Conservation (phyloP, 495 filamentous ascomycete species). For the Tetracladium setigerum region DNA sequence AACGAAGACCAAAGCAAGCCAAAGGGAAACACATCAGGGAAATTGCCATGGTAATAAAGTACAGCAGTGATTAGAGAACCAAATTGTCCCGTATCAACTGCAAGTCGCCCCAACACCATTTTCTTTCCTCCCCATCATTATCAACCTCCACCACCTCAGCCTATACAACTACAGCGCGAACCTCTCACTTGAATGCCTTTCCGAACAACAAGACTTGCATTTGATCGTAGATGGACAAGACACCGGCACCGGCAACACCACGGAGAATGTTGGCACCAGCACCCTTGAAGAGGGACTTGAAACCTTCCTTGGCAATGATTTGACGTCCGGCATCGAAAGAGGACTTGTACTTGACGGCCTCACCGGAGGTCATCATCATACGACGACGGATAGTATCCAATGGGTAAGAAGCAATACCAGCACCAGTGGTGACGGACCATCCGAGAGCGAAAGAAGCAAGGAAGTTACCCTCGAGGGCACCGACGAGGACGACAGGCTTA, state of each 20-base stretch:
- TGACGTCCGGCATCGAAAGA: conserved; percentile 90
- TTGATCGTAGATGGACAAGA: conserved; percentile 99
- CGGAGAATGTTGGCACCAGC: conserved; percentile 99
- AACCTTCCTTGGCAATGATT: conserved; percentile 95
- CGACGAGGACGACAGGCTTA: conserved; percentile 95
- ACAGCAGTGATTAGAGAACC: conserved; percentile 38
- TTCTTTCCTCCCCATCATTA: conserved; percentile 12
- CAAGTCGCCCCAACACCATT: conserved; percentile 37
- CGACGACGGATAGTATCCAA: conserved; percentile 99
- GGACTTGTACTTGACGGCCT: conserved; percentile 99
- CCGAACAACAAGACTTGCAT: conserved; percentile 97
- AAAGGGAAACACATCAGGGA: conserved; percentile 45
- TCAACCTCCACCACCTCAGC: conserved; percentile 21
- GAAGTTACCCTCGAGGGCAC: conserved; percentile 94
- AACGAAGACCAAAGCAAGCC: conserved; percentile 18
- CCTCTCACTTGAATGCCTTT: conserved; percentile 94
- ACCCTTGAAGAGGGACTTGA: conserved; percentile 99
- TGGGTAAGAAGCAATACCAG: conserved; percentile 99
- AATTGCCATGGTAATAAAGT: conserved; percentile 54
- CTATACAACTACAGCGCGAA: conserved; percentile 21
- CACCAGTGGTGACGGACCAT: conserved; percentile 99
- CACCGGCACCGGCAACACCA: conserved; percentile 99
- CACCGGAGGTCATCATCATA: conserved; percentile 98
- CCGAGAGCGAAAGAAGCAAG: conserved; percentile 96
- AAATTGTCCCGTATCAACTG: conserved; percentile 21